Evolutionary conservation across 2,329 filamentous ascomycete species (phyloP).

Genomic region (Talaromyces piceae): DNA sequence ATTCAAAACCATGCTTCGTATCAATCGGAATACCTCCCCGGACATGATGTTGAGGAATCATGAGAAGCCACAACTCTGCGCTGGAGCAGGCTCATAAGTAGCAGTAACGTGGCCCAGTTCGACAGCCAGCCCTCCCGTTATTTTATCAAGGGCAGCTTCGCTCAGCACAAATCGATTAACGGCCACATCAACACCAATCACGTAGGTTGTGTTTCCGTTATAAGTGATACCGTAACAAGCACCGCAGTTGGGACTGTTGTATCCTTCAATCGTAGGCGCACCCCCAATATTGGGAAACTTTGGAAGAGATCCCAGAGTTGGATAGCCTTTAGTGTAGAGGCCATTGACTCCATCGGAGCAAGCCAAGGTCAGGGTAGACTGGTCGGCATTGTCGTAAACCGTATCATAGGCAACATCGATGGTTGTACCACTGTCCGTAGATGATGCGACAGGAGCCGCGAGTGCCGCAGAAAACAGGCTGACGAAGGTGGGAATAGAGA

Average conservation of each 20-base stretch:
- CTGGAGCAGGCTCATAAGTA: constrained; percentile 20
- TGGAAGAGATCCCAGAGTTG: constrained; percentile 38
- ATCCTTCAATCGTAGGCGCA: constrained; percentile 40
- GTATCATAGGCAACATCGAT: constrained; percentile 61
- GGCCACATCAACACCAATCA: constrained; percentile 43
- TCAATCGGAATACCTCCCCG: not conserved
- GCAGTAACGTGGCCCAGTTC: constrained; percentile 36
- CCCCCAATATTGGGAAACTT: constrained; percentile 45
- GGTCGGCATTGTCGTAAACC: constrained; percentile 57
- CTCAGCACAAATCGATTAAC: constrained; percentile 44
- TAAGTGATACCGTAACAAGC: constrained; percentile 47
- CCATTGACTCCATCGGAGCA: constrained; percentile 33
- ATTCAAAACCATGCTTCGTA: not conserved
- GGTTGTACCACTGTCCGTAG: constrained; percentile 11
- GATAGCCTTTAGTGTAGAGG: constrained; percentile 24
- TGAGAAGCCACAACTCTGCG: constrained; percentile 7
- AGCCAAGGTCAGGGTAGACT: constrained; percentile 48
- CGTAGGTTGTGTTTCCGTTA: constrained; percentile 38
- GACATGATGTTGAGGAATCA: not conserved
- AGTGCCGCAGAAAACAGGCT: constrained; percentile 12
- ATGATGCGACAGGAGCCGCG: constrained; percentile 5
- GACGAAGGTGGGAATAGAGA: not conserved
- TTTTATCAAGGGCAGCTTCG: constrained; percentile 40
- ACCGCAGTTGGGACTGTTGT: constrained; percentile 44
- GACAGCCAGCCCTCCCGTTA: constrained; percentile 42